phyloP scores from a whole-genome alignment of 2,329 filamentous ascomycete species.

The Neocatenulostroma microsporum region DNA sequence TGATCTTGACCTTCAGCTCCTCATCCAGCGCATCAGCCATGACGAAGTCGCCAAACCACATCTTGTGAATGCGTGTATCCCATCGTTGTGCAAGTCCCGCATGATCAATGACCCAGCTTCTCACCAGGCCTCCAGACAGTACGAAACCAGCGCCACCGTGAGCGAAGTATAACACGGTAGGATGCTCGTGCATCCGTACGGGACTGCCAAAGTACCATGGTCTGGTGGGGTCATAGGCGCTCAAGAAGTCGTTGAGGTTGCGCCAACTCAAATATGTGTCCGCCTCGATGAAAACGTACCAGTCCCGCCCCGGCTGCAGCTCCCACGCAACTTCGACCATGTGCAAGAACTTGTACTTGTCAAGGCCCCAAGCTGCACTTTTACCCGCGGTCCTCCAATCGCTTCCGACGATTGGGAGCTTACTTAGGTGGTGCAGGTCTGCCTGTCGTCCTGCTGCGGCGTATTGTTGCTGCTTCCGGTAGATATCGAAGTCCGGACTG shows the following conservation, averaged over 20 bases:
- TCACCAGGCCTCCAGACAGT: constrained; percentile 18
- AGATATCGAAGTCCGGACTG: constrained; percentile 20
- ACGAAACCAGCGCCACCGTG: constrained; percentile 21
- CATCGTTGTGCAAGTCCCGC: constrained; percentile 15
- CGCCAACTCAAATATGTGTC: constrained; percentile 42
- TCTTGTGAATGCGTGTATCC: constrained; percentile 15
- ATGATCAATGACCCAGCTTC: constrained; percentile 9
- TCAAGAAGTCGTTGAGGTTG: constrained; percentile 39
- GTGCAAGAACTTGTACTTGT: constrained; percentile 48
- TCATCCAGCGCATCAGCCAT: constrained; percentile 19
- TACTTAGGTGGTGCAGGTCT: constrained; percentile 12
- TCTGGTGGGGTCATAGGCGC: constrained; percentile 35
- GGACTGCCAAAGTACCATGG: constrained; percentile 45
- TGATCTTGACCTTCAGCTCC: constrained; percentile 18
- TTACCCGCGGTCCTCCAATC: constrained; percentile 12
- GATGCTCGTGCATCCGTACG: constrained; percentile 36
- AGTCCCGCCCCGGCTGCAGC: constrained; percentile 37
- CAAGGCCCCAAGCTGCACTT: constrained; percentile 40
- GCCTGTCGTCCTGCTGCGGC: constrained; percentile 11
- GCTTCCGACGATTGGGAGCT: constrained; percentile 7
- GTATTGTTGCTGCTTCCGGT: constrained; percentile 15
- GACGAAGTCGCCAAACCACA: constrained; percentile 21
- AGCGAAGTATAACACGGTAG: constrained; percentile 10
- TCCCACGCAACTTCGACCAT: constrained; percentile 41
- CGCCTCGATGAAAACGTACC: constrained; percentile 48